Percentiles rank a stretch among this genome's conserved stretches.
Conservation (phyloP, 2,329 filamentous ascomycete genomes). For the Penicillium sp. region DNA sequence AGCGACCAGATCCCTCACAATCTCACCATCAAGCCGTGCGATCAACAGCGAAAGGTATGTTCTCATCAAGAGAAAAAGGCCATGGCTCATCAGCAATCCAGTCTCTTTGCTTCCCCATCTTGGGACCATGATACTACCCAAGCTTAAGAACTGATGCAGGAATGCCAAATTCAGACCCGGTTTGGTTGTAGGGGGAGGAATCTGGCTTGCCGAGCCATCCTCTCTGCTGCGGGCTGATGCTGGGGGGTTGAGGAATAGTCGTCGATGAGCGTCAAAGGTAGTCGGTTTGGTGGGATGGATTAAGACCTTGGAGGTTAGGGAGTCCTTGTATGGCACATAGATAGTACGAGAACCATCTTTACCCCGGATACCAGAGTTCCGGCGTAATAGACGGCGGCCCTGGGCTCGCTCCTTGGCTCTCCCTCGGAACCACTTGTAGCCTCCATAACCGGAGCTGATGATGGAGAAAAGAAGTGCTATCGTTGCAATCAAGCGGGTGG, state of each 20-base stretch:
- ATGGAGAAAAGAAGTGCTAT: conserved; percentile 75
- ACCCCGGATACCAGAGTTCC: conserved; percentile 88
- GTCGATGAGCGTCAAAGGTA: conserved; percentile 93
- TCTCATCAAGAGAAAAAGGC: conserved; percentile 81
- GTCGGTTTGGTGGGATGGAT: conserved; percentile 87
- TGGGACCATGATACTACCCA: conserved; percentile 97
- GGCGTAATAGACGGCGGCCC: conserved; percentile 75
- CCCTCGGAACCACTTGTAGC: conserved; percentile 73
- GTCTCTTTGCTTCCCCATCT: conserved; percentile 95
- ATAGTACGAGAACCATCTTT: conserved; percentile 95
- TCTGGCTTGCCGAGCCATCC: conserved; percentile 58
- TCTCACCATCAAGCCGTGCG: conserved; percentile 89
- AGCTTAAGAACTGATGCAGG: conserved; percentile 90
- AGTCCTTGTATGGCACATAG: conserved; percentile 85
- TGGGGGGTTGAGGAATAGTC: conserved; percentile 89
- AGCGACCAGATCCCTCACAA: conserved; percentile 92
- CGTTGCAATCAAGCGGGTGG: conserved; percentile 72
- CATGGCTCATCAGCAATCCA: conserved; percentile 82
- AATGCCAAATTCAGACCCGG: conserved; percentile 94
- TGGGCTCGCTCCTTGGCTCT: conserved; percentile 76
- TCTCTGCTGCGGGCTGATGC: conserved; percentile 75
- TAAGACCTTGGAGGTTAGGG: conserved; percentile 76
- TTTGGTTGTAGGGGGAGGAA: conserved; percentile 86
- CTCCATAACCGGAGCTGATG: conserved; percentile 74
- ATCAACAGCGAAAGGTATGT: conserved; percentile 94